Conservation (phyloP, 352 stramenopile species). For the Vaucheria bursata region DNA sequence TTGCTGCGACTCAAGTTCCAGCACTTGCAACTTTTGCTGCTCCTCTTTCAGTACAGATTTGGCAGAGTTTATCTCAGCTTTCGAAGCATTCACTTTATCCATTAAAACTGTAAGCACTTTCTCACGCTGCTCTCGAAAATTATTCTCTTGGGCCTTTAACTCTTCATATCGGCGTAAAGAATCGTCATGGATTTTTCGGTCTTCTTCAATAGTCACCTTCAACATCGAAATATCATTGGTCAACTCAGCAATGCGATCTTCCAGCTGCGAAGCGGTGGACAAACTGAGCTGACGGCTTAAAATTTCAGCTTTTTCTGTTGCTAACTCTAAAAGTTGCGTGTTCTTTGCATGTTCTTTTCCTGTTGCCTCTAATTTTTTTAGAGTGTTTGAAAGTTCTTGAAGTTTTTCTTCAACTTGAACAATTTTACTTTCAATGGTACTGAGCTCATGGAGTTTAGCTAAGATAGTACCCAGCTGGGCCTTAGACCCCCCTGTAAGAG, state of each 20-base stretch:
- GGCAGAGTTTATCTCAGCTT: constrained; percentile 17
- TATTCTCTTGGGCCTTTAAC: constrained; percentile 59
- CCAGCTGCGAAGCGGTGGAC: constrained; percentile 48
- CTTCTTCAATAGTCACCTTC: constrained; percentile 11
- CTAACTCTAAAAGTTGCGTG: constrained; percentile 62
- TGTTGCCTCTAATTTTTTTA: constrained; percentile 4
- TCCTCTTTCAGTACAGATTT: constrained; percentile 31
- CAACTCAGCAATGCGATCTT: constrained; percentile 11
- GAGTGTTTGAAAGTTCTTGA: constrained; percentile 7
- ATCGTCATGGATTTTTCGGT: too few species aligned
- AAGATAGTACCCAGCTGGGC: constrained; percentile 32
- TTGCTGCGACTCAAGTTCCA: constrained; percentile 11
- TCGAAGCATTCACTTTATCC: constrained; percentile 43
- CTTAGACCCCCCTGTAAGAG: constrained; percentile 62
- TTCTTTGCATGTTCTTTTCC: constrained; percentile 55
- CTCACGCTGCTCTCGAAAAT: constrained; percentile 59
- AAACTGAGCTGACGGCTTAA: constrained; percentile 52
- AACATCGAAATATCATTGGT: neutral
- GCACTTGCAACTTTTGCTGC: constrained; percentile 8
- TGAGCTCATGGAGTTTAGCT: constrained; percentile 53
- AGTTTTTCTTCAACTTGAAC: constrained; percentile 56
- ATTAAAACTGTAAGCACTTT: constrained; percentile 58
- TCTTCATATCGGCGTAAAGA: constrained; percentile 63
- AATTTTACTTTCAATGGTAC: constrained; percentile 58
- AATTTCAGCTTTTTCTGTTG: constrained; percentile 40